phyloP scores from a whole-genome alignment of 1,284 basidiomycete genomes.

The Thecaphora thlaspeos region DNA sequence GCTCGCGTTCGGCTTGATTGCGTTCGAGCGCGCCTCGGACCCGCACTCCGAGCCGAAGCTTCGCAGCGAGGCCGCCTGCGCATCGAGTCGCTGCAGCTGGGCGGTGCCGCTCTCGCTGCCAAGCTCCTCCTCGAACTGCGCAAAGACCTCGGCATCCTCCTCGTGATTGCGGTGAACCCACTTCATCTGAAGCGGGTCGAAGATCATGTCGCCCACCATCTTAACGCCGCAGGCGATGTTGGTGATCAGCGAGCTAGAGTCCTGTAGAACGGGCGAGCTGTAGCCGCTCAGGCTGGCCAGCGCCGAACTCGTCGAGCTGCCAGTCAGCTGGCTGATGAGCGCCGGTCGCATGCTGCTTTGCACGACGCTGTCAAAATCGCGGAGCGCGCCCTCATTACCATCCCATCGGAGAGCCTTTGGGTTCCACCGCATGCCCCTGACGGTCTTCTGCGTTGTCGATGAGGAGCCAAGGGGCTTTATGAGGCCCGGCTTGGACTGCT shows the following conservation, averaged over 20 bases:
- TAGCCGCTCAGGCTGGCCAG: slow-evolving; percentile 16
- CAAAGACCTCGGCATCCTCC: slow-evolving; percentile 65
- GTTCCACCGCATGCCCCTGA: slow-evolving; percentile 91
- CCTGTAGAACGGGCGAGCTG: slow-evolving; percentile 16
- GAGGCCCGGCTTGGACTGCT: slow-evolving; percentile 21
- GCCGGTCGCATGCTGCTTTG: slow-evolving; percentile 86
- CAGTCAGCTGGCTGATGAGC: slow-evolving; percentile 65
- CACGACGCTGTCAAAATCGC: slow-evolving; percentile 81
- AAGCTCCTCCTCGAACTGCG: slow-evolving; percentile 24
- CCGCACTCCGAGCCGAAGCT: too few relatives aligned
- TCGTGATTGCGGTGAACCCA: slow-evolving; percentile 79
- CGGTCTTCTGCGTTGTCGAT: slow-evolving; percentile 19
- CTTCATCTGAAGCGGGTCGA: slow-evolving; percentile 88
- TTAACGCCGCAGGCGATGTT: slow-evolving; percentile 61
- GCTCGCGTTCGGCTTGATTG: too few relatives aligned
- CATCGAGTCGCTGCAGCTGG: not conserved
- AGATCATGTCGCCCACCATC: slow-evolving; percentile 94
- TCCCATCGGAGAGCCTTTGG: slow-evolving; percentile 85
- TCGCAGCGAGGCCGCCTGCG: not conserved
- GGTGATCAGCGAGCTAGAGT: slow-evolving; percentile 21
- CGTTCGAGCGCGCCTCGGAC: too few relatives aligned
- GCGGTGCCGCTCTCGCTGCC: slow-evolving; percentile 1
- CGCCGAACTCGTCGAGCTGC: slow-evolving; percentile 26
- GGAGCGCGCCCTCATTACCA: slow-evolving; percentile 84
- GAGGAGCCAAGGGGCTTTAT: slow-evolving; percentile 39